phyloP scores from a whole-genome alignment of 345 rosid genomes.

The Brassica rapa region DNA sequence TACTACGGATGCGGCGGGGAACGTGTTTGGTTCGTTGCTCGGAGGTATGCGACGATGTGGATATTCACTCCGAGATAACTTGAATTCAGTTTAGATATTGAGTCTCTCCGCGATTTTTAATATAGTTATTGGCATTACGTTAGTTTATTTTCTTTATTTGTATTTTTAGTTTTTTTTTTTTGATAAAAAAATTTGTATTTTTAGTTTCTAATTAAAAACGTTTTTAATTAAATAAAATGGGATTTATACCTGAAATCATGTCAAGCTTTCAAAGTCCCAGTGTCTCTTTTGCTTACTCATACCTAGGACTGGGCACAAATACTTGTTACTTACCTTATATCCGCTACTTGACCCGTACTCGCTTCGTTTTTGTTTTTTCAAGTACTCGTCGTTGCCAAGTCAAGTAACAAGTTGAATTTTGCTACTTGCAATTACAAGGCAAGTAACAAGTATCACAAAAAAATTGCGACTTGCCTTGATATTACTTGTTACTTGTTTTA shows the following conservation, averaged over 20 bases:
- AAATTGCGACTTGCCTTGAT: no score
- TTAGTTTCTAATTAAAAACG: not conserved
- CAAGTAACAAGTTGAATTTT: no score
- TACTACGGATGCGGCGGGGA: constrained; percentile 6
- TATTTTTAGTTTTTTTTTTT: not conserved
- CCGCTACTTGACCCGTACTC: no score
- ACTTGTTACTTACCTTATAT: no score
- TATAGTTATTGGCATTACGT: not conserved
- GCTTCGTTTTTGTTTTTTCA: no score
- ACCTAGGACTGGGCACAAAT: no score
- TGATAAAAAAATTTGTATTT: not conserved
- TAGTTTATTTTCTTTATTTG: not conserved
- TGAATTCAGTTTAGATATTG: not conserved
- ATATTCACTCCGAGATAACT: not conserved
- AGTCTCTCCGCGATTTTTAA: not conserved
- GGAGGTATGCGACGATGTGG: constrained; percentile 26
- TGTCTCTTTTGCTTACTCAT: not conserved
- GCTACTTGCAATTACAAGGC: no score
- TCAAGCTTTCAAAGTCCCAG: not conserved
- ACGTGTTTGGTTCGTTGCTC: constrained; percentile 5
- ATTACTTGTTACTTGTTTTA: no score
- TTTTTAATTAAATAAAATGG: not conserved
- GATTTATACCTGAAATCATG: not conserved
- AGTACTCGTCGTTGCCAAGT: no score
- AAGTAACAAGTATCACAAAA: no score